phyloP scores from a whole-genome alignment of 2,329 filamentous ascomycete species.

The Colletotrichum spinosum region DNA sequence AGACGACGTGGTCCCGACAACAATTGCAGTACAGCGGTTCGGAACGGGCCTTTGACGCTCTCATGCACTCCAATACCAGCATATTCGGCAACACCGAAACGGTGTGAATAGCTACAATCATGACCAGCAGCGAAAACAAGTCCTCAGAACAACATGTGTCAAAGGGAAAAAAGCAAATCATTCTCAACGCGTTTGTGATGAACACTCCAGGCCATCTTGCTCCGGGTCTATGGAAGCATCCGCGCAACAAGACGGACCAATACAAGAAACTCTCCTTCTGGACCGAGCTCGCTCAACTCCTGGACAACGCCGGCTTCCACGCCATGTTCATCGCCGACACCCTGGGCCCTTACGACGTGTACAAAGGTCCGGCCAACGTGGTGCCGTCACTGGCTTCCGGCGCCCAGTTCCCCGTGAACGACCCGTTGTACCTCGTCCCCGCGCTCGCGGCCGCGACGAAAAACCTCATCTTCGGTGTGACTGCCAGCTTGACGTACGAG shows the following conservation, averaged over 20 bases:
- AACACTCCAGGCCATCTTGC: slow-evolving; percentile 58
- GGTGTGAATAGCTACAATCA: neutral
- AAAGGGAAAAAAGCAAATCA: slow-evolving; percentile 49
- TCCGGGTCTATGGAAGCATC: slow-evolving; percentile 67
- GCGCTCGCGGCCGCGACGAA: slow-evolving; percentile 77
- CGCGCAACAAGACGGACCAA: slow-evolving; percentile 53
- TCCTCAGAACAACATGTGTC: neutral
- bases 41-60: neutral
- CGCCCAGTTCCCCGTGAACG: slow-evolving; percentile 79
- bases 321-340: slow-evolving; percentile 55
- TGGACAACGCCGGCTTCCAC: slow-evolving; percentile 52
- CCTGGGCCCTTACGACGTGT: slow-evolving; percentile 74
- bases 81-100: neutral
- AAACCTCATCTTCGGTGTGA: slow-evolving; percentile 76
- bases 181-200: slow-evolving; percentile 57
- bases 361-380: slow-evolving; percentile 64
- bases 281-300: slow-evolving; percentile 50
- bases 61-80: neutral
- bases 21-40: neutral
- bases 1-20: neutral
- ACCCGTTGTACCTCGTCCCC: slow-evolving; percentile 71
- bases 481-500: slow-evolving; percentile 76
- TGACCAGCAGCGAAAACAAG: neutral
- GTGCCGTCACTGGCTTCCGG: slow-evolving; percentile 70
- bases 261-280: slow-evolving; percentile 44